phyloP scores from a whole-genome alignment of 345 rosid species.

The Brassica rapa region DNA sequence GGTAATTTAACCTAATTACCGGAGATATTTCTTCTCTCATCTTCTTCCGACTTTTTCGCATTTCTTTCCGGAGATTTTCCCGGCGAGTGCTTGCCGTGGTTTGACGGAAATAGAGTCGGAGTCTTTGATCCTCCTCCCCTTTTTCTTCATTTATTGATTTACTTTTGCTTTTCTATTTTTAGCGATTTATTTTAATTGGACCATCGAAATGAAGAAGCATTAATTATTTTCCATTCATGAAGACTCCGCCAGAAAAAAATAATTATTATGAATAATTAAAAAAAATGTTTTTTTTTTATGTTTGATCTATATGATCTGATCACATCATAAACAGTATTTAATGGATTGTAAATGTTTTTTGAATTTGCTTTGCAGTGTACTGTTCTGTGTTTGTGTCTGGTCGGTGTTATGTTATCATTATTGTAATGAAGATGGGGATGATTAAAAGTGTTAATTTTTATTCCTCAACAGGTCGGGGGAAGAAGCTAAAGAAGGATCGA shows the following conservation, averaged over 20 bases:
- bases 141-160: conserved; percentile 1
- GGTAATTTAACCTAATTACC: conserved; percentile 17
- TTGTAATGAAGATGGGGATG: not conserved
- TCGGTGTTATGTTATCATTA: conserved; percentile 19
- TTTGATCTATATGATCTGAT: conserved; percentile 26
- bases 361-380: not conserved
- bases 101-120: not conserved
- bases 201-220: conserved; percentile 28
- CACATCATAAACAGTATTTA: conserved; percentile 26
- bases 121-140: not conserved
- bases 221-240: conserved; percentile 20
- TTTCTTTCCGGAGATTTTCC: conserved; percentile 16
- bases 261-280: not conserved
- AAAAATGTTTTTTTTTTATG: not conserved
- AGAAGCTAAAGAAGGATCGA: not conserved
- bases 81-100: conserved; percentile 35
- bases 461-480: conserved; percentile 19
- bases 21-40: conserved; percentile 7
- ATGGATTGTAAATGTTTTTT: not conserved
- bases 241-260: not conserved
- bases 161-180: conserved; percentile 17
- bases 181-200: not conserved
- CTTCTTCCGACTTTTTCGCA: conserved; percentile 3
- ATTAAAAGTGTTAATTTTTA: conserved; percentile 1
- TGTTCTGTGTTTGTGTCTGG: conserved; percentile 13